Conservation (phyloP, 352 stramenopile genomes). For the Nothophytophthora sp. region DNA sequence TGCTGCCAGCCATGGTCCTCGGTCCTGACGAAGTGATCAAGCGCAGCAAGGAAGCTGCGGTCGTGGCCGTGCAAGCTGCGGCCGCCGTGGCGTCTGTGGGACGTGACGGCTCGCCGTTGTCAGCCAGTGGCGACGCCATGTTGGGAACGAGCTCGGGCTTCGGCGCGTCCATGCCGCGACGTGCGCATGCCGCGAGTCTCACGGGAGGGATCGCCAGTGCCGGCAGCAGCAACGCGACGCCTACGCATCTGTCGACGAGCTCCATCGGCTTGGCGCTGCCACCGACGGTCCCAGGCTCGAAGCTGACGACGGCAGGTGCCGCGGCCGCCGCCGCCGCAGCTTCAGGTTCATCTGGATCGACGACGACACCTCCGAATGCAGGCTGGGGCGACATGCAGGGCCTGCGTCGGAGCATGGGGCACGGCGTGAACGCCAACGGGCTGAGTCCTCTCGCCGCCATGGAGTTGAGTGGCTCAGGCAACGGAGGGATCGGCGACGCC, state of each 20-base stretch:
- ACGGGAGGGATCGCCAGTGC: neutral
- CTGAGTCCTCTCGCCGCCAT: slow-evolving; percentile 6
- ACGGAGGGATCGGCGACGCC: neutral
- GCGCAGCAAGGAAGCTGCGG: slow-evolving; percentile 79
- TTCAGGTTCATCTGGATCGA: slow-evolving; percentile 3
- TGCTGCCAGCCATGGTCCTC: slow-evolving; percentile 52
- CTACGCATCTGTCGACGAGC: neutral
- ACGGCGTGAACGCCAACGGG: slow-evolving; percentile 23
- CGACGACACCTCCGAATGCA: slow-evolving; percentile 8
- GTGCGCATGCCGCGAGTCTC: slow-evolving; percentile 39
- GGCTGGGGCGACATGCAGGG: slow-evolving; percentile 29
- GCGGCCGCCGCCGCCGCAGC: slow-evolving; percentile 2
- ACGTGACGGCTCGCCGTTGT: slow-evolving; percentile 46
- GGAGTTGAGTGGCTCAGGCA: slow-evolving; percentile 14
- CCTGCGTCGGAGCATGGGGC: slow-evolving; percentile 31
- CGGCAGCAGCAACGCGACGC: slow-evolving; percentile 1
- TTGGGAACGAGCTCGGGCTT: slow-evolving; percentile 50
- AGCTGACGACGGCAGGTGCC: slow-evolving; percentile 9
- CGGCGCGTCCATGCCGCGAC: slow-evolving; percentile 38
- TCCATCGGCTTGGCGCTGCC: slow-evolving; percentile 9
- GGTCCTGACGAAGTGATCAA: slow-evolving; percentile 87
- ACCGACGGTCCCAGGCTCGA: slow-evolving; percentile 6
- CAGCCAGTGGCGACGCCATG: slow-evolving; percentile 51
- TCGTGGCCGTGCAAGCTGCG: slow-evolving; percentile 71
- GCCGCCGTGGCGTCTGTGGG: slow-evolving; percentile 61